Evolutionary conservation across 495 filamentous ascomycete genomes (phyloP), one percentile per base, ranked within the genome.

Genomic region (Penicillium soppii): DNA sequence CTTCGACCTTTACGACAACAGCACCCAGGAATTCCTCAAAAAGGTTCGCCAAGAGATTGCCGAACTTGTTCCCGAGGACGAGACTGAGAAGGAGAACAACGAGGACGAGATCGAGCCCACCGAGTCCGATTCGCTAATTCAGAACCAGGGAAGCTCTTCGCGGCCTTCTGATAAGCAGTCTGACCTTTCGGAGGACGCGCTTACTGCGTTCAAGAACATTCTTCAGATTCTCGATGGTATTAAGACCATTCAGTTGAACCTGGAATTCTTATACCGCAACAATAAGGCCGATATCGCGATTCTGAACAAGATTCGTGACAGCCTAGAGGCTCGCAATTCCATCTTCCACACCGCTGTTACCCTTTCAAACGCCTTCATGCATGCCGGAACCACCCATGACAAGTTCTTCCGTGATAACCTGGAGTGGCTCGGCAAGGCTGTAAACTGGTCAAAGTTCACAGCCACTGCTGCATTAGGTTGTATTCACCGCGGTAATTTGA

Each of bases 401-500:
- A 90, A 88, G 59, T 99, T 97, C 75, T 97, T 97, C 78, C 81
- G 95, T 2, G 91, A 97, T 56, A 99, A 97, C 53, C 70, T 99
- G 22, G 95, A 99, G 43, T 99, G 95, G 95, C 80, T 99, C 7
- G 90, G 92, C 26, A 99, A 97, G 74, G 95, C 95, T 37, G 90
- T 97, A 13, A 99, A 99, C 73, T 99, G 95, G 95, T 97, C 94
- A 49, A 99, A 99, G 63, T 99, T 99, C 66, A 96, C 95, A 1
- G 95, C 95, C 5, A 99, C 95, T 9, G 95, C 95, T 41, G 92
- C 95, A 6, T 75, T 99, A 22, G 95, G 95, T 65, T 94, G 97
- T 25, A 97, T 99, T 47, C 95, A 99, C 70, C 84, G 88, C 16
- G 95, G 95, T 38, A 97, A 99, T 63, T 71, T 97, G 35, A 87